These are phyloP conservation scores for Pythium sukuiense DNA, from an alignment of 352 stramenopile species.

Conservation along the genomic window DNA sequence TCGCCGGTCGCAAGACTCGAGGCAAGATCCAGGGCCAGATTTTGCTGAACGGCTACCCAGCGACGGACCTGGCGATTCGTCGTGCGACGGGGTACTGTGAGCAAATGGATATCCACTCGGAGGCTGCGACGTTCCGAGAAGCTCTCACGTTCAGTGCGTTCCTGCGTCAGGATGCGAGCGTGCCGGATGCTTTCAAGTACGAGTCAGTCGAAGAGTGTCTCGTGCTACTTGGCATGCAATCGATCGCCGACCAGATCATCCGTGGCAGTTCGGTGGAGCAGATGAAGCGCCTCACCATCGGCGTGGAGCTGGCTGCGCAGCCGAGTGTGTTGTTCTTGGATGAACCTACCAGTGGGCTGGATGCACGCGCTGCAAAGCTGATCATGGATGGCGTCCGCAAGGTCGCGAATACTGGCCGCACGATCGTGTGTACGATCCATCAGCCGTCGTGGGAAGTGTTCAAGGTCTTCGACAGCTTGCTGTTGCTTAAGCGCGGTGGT, in stretches of 20 bases:
- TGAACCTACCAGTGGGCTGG: conserved; percentile 80
- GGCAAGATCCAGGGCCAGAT: conserved; percentile 87
- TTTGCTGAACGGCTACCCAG: conserved; percentile 86
- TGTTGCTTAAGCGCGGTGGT: conserved; percentile 28
- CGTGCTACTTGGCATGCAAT: conserved; percentile 31
- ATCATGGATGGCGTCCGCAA: conserved; percentile 83
- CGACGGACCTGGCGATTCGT: conserved; percentile 43
- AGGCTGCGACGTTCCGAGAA: conserved; percentile 90
- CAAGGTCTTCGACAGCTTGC: conserved; percentile 27
- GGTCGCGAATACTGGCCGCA: conserved; percentile 46
- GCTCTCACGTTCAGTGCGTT: conserved; percentile 91
- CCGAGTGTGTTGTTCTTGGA: conserved; percentile 81
- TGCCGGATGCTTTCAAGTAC: conserved; percentile 32
- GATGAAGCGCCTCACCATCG: conserved; percentile 57
- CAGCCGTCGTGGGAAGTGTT: conserved; percentile 32
- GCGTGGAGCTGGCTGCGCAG: conserved; percentile 71
- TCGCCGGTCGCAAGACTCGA: conserved; percentile 91
- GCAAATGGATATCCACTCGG: conserved; percentile 89
- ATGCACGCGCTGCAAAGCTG: conserved; percentile 74
- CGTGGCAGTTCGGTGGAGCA: conserved; percentile 41
- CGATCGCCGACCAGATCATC: conserved; percentile 43
- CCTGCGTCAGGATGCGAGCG: conserved; percentile 53
- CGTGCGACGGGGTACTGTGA: conserved; percentile 49
- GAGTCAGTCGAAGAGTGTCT: conserved; percentile 46
- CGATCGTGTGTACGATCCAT: conserved; percentile 31